phyloP scores from a whole-genome alignment of 106 monocot genomes.

The Dendrobium huoshanense region DNA sequence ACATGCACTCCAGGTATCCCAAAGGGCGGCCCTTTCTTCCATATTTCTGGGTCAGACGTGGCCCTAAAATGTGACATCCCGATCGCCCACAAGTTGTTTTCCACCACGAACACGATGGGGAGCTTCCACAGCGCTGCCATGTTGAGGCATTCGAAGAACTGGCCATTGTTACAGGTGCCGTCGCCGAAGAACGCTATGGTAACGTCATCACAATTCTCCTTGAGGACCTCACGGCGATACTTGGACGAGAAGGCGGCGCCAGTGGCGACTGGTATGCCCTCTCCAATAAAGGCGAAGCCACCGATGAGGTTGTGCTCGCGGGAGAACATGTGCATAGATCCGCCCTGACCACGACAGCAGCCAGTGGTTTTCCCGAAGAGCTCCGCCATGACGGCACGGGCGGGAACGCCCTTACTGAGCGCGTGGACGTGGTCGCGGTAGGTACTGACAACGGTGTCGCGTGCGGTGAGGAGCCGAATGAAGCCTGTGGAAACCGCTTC shows the following conservation, averaged over 20 bases:
- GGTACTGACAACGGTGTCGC: constrained; percentile 78
- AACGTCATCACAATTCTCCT: constrained; percentile 28
- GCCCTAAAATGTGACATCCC: constrained; percentile 88
- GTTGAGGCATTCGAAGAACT: constrained; percentile 98
- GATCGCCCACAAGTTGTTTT: constrained; percentile 96
- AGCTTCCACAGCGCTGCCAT: constrained; percentile 99
- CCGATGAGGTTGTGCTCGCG: constrained; percentile 67
- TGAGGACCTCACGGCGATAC: constrained; percentile 82
- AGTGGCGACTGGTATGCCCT: constrained; percentile 93
- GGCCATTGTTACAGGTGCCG: constrained; percentile 94
- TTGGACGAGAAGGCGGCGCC: constrained; percentile 84
- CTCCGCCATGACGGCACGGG: constrained; percentile 90
- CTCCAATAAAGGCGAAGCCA: constrained; percentile 95
- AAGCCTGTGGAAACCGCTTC: constrained; percentile 97
- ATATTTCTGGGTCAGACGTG: constrained; percentile 92
- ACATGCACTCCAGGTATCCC: constrained; percentile 91
- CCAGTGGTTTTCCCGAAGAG: constrained; percentile 95
- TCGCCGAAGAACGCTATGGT: constrained; percentile 95
- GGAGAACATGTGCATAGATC: constrained; percentile 99
- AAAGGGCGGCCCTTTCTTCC: constrained; percentile 89
- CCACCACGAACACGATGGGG: constrained; percentile 98
- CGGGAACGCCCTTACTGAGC: constrained; percentile 85
- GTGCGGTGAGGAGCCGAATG: constrained; percentile 54
- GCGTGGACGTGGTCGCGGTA: constrained; percentile 98
- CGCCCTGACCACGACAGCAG: constrained; percentile 98